Evolutionary conservation across 2,329 filamentous ascomycete genomes (phyloP), one percentile per base, ranked within the genome.

Genomic region (Calonectria fujianensis): DNA sequence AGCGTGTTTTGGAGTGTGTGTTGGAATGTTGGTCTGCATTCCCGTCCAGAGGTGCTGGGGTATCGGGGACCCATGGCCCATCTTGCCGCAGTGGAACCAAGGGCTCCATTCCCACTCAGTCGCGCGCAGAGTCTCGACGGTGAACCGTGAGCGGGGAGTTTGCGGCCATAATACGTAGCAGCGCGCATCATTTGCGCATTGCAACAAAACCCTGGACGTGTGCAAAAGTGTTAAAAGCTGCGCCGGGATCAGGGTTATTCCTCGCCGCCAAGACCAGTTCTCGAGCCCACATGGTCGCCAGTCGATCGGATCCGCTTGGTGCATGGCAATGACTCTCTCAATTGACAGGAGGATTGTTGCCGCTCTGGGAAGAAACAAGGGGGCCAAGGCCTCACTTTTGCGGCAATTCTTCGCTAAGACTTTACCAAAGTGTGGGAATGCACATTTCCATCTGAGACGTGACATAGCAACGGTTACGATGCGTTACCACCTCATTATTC

Each of bases 1-100:
- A 65, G 61, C 41, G 61, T 32, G 61, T 65, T 65, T 65, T 65
- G 61, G 39, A 27, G 31, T 35, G 41, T 32, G 24, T 35, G 24
- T 32, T 24, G 29, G 29, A 13, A 7, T 65, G 39, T 32, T 65
- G 41, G 61, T 8, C 18, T 14, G 11, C 37, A 65, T 50, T 65
- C 39, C 61, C 41, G 27, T 45, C 8, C 16, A 41, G 16, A 20
- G 27, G 24, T 39, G 41, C 41, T 27, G 61, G 61, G 61, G 61
- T 35, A 45, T 50, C 29, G 39, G 61, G 18, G 51, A 13, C 27
- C 41, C 11, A 18, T 35, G 41, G 61, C 39, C 7, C 29, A 13
- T 65, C 27, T n/a, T 32, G 39, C 29, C 18, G 27, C 61, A 50
- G 61, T 50, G 61, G 61, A 29, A 50, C 39, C 20, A 39, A 31